Conservation (phyloP, 208 protist genomes). For the Vickermania ingenoplastis region DNA sequence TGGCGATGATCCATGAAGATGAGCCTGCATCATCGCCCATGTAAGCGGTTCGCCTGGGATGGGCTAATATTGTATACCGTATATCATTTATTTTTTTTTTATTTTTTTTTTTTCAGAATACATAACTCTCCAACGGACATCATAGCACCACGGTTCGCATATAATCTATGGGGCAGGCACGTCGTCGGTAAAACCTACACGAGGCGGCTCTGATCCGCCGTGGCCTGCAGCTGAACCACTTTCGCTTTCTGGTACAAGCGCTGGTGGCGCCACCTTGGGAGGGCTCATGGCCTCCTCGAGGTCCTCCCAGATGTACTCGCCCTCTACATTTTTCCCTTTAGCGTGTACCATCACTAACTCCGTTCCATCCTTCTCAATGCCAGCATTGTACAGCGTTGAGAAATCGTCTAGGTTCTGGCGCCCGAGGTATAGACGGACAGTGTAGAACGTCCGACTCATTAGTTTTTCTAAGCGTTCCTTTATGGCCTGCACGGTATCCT, state of each 20-base stretch:
- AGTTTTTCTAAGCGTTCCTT: slow-evolving; percentile 86
- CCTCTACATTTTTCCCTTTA: slow-evolving; percentile 47
- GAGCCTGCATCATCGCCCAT: too few species aligned
- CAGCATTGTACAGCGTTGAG: slow-evolving; percentile 70
- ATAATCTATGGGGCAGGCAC: background rate
- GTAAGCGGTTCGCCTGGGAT: too few species aligned
- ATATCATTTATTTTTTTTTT: too few species aligned
- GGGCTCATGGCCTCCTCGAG: slow-evolving; percentile 52
- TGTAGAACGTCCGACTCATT: slow-evolving; percentile 69
- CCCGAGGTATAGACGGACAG: slow-evolving; percentile 63
- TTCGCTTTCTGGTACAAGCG: background rate
- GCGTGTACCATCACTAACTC: slow-evolving; percentile 72
- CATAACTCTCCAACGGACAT: too few species aligned
- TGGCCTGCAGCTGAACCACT: slow-evolving; percentile 4
- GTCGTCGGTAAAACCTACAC: slow-evolving; percentile 11
- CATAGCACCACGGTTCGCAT: too few species aligned
- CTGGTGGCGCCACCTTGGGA: slow-evolving; percentile 1
- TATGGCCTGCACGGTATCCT: slow-evolving; percentile 84
- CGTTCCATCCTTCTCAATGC: slow-evolving; percentile 68
- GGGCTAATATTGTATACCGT: too few species aligned
- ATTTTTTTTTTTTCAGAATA: slow-evolving; percentile 2
- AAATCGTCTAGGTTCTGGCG: slow-evolving; percentile 67
- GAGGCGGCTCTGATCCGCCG: slow-evolving; percentile 1
- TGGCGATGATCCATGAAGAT: too few species aligned
- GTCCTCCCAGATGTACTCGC: slow-evolving; percentile 66